A percentile compares a stretch with the other conserved stretches of the same genome.
Conservation (phyloP, 1,139 yeast species). For the Candida smagusa region DNA sequence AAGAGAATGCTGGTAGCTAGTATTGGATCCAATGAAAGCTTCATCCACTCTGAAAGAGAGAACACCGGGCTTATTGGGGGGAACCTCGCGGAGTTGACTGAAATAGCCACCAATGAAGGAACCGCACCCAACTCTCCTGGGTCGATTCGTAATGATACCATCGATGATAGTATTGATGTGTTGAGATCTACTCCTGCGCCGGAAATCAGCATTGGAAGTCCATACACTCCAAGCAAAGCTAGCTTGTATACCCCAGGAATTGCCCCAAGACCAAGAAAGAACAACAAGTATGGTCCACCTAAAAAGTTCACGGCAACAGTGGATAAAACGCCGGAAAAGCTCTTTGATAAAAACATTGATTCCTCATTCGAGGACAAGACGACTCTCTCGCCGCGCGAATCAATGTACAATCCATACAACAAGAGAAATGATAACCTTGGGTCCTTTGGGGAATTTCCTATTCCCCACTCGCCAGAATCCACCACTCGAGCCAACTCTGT, state of each 20-base stretch:
- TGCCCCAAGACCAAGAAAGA: constrained; percentile 10
- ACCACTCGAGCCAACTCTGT: constrained; percentile 48
- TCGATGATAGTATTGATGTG: too few species aligned
- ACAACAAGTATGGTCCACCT: constrained; percentile 29
- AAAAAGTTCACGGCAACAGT: constrained; percentile 13
- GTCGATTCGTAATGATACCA: background rate
- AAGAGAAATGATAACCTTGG: constrained; percentile 18
- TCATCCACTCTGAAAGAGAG: constrained; percentile 2
- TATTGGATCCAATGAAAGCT: constrained; percentile 22
- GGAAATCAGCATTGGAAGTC: constrained; percentile 5
- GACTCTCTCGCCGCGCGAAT: constrained; percentile 7
- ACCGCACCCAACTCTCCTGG: background rate
- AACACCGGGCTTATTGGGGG: constrained; percentile 5
- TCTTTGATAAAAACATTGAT: constrained; percentile 13
- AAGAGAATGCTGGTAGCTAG: constrained; percentile 27
- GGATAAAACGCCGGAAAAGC: background rate
- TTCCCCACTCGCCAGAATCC: constrained; percentile 47
- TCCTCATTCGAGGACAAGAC: constrained; percentile 13
- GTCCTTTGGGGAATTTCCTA: constrained; percentile 42
- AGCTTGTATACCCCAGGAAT: constrained; percentile 43
- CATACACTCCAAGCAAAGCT: constrained; percentile 3
- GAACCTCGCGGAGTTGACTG: background rate
- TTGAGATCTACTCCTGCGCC: too few species aligned
- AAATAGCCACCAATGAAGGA: background rate
- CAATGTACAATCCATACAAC: constrained; percentile 30